Conservation (phyloP, 1,139 yeast species). For the Debaryomyces sp. region DNA sequence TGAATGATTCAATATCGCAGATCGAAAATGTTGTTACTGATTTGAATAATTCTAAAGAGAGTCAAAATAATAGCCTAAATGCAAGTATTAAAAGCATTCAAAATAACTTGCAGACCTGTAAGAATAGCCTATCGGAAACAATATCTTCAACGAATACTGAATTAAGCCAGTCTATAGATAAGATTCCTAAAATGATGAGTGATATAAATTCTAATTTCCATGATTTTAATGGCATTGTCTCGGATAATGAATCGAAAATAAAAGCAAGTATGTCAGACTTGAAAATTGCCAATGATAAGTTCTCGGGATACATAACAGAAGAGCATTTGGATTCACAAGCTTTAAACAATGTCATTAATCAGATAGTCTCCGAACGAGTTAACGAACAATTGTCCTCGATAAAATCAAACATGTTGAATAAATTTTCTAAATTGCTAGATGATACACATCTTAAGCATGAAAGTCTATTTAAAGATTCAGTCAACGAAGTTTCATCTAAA, state of each 20-base stretch:
- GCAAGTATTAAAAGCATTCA: conserved; percentile 1
- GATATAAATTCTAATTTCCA: conserved; percentile 5
- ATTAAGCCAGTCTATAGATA: conserved; percentile 7
- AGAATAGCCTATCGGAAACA: conserved; percentile 1
- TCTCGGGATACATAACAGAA: conserved; percentile 17
- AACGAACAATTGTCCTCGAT: conserved; percentile 10
- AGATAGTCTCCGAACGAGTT: conserved; percentile 10
- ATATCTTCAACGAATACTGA: conserved; percentile 5
- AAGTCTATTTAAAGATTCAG: conserved; percentile 11
- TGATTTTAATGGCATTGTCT: conserved; percentile 1
- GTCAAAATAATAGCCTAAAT: conserved; percentile 1
- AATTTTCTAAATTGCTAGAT: conserved; percentile 12
- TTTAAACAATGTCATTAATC: conserved; percentile 5
- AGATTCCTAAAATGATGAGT: conserved; percentile 7
- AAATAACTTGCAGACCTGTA: conserved; percentile 6
- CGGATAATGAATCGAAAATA: conserved; percentile 3
- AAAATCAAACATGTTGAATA: conserved; percentile 8
- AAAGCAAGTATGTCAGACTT: conserved; percentile 15
- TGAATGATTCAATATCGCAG: conserved; percentile 9
- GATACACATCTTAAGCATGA: conserved; percentile 11
- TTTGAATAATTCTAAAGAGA: conserved; percentile 4
- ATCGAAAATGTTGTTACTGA: conserved; percentile 8
- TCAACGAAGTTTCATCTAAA: conserved; percentile 12
- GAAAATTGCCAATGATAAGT: conserved; percentile 16
- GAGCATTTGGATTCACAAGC: conserved; percentile 14